Evolutionary conservation across 1,284 basidiomycete species (phyloP).

Genomic region (Caloboletus inedulis): DNA sequence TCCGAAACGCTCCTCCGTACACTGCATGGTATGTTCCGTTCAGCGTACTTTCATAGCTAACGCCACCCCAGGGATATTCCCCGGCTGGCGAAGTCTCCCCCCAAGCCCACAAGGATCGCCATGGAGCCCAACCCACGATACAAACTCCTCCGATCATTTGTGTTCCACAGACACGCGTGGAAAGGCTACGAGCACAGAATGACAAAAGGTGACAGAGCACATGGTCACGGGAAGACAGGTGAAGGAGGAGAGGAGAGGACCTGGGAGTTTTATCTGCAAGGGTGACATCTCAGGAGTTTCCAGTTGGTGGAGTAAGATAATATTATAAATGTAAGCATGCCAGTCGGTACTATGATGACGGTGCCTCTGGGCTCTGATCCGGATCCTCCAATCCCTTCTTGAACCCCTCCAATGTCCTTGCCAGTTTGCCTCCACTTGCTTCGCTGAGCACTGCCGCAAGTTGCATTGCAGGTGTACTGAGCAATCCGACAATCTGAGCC

Average conservation of each 20-base stretch:
- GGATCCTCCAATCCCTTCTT: constrained; percentile 67
- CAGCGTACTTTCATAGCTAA: constrained; percentile 5
- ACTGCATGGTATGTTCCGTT: constrained; percentile 68
- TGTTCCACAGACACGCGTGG: constrained; percentile 72
- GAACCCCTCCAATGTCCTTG: constrained; percentile 74
- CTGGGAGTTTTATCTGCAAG: constrained; percentile 69
- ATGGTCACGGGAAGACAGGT: constrained; percentile 63
- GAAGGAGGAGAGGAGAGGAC: constrained; percentile 73
- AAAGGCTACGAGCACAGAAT: constrained; percentile 87
- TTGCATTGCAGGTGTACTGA: constrained; percentile 69
- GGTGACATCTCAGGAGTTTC: constrained; percentile 11
- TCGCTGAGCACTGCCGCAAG: constrained; percentile 65
- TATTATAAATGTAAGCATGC: constrained; percentile 7
- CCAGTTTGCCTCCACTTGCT: constrained; percentile 70
- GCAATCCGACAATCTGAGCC: constrained; percentile 71
- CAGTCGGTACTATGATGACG: constrained; percentile 21
- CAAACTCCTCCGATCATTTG: constrained; percentile 76
- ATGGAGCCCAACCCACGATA: constrained; percentile 63
- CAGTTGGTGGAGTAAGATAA: background rate
- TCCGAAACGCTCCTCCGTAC: constrained; percentile 87
- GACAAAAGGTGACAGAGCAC: constrained; percentile 78
- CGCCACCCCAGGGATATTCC: constrained; percentile 62
- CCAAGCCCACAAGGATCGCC: constrained; percentile 43
- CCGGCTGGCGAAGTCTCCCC: constrained; percentile 74
- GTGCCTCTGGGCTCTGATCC: constrained; percentile 25